A percentile compares a stretch with the other conserved stretches of the same genome.
Evolutionary conservation across 441 rosid species (phyloP).

Genomic region (Jatropha multifida): DNA sequence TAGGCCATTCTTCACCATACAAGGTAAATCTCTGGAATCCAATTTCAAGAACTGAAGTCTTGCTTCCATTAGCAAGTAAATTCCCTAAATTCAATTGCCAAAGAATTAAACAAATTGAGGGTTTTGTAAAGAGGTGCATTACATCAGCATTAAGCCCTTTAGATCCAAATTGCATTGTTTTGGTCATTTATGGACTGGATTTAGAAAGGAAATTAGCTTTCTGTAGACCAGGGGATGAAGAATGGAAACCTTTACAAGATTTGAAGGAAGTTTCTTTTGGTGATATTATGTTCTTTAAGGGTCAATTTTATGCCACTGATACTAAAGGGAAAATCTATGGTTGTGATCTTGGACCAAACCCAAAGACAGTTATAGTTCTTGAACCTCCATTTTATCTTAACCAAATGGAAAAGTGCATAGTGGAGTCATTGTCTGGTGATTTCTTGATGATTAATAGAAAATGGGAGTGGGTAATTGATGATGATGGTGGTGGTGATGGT

Average conservation of each 20-base stretch:
- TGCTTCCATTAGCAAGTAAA: not conserved
- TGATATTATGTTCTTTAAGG: not conserved
- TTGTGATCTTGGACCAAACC: not conserved
- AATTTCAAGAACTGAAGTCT: not conserved
- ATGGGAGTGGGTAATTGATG: not conserved
- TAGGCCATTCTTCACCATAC: not conserved
- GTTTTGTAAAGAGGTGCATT: not conserved
- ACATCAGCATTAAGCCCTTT: not conserved
- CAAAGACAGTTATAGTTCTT: not conserved
- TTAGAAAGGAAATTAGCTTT: not conserved
- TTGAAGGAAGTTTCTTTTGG: not conserved
- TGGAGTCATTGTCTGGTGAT: not conserved
- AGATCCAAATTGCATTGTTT: not conserved
- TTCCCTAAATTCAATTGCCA: not conserved
- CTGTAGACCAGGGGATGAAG: not conserved
- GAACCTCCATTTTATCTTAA: not conserved
- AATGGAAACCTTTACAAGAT: not conserved
- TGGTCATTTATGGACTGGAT: not conserved
- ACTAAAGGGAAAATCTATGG: not conserved
- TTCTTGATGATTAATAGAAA: not conserved
- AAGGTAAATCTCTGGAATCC: not conserved
- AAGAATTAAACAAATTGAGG: too few species aligned
- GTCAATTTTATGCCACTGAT: not conserved
- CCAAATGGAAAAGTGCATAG: not conserved
- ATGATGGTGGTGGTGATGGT: not conserved